Base-by-base conservation (phyloP, 2,329 filamentous ascomycete genomes). In the Teratosphaeriaceae sp. region DNA sequence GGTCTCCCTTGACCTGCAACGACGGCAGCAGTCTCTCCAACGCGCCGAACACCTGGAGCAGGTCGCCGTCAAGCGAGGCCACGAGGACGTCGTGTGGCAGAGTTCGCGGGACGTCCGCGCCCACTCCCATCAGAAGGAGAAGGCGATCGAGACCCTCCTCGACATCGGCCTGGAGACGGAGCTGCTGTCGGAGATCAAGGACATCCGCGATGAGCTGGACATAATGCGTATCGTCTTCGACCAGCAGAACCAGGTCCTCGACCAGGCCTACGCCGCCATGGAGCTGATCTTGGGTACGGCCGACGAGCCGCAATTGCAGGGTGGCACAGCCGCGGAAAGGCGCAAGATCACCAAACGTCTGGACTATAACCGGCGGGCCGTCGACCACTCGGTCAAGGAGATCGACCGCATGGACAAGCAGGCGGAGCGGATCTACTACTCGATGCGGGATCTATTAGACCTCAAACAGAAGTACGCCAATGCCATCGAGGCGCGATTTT, bases 401-500 rank as follows among this genome's bases (percentile, higher is more conserved):
- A 69, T 82, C n/a, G 69, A 73, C 24, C 69, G 78, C 13, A 83
- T 83, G 79, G 74, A 80, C 53, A 72, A 73, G 39, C 79, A 81
- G 57, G 78, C 79, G 0, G 69, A 74, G 44, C 70, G 73, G 18
- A 76, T 82, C 47, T 81, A 82, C 54, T 64, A 71, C 33, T 75
- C 71, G 44, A 72, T 83, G 34, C 79, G 75, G 0, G 75, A 82
- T 50, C 64, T 84, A 4, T 72, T 84, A 0, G 80, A 84, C 49
- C 69, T 83, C 1, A 84, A 84, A 54, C 80, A 84, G 53, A 83
- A 83, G 58, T 79, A 84, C 45, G 79, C 78, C 49, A 84, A 83
- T 60, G 78, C 78, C 0, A 75, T 82, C 37, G 80, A 84, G 56
- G 80, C 79, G 1, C 73, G 79, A 2, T 82, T 76, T 40, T 72